Conservation (phyloP, 371 early-diverging fungal species). For the Mucor circinelloides region DNA sequence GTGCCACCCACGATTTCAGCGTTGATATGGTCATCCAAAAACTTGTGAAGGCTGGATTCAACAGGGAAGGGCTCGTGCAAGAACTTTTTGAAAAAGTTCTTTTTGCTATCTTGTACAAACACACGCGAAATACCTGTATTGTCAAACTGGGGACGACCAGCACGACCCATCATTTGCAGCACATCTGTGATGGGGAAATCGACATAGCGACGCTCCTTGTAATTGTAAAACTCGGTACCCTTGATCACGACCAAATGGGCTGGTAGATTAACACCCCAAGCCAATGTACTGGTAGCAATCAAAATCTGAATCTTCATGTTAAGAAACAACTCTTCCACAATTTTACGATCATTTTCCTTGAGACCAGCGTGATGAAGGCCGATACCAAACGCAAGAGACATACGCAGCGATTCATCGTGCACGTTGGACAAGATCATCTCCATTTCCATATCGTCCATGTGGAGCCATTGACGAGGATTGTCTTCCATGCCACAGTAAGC, state of each 20-base stretch:
- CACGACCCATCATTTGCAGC: constrained; percentile 99
- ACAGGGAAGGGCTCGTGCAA: constrained; percentile 93
- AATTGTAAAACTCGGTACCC: constrained; percentile 97
- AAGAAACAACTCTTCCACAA: constrained; percentile 94
- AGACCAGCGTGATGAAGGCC: constrained; percentile 99
- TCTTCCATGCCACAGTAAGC: constrained; percentile 90
- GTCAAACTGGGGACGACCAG: constrained; percentile 98
- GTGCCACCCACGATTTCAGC: constrained; percentile 91
- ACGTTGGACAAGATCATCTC: constrained; percentile 69
- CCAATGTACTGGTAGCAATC: constrained; percentile 97
- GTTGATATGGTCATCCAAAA: constrained; percentile 86
- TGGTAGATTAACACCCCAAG: constrained; percentile 99
- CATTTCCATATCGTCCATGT: constrained; percentile 83
- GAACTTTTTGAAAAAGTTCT: constrained; percentile 96
- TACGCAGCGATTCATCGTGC: constrained; percentile 77
- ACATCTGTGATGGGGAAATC: constrained; percentile 96
- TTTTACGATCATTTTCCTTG: constrained; percentile 82
- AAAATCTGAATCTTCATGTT: constrained; percentile 94
- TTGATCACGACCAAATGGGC: constrained; percentile 98
- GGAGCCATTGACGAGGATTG: constrained; percentile 88
- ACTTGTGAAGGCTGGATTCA: constrained; percentile 80
- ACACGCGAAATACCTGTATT: constrained; percentile 85
- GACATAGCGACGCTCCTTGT: constrained; percentile 83
- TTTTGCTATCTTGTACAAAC: constrained; percentile 88
- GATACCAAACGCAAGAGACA: constrained; percentile 92